These are phyloP conservation scores for Periconia sp. DNA, from an alignment of 2,329 filamentous ascomycete genomes.

Conservation along the genomic window DNA sequence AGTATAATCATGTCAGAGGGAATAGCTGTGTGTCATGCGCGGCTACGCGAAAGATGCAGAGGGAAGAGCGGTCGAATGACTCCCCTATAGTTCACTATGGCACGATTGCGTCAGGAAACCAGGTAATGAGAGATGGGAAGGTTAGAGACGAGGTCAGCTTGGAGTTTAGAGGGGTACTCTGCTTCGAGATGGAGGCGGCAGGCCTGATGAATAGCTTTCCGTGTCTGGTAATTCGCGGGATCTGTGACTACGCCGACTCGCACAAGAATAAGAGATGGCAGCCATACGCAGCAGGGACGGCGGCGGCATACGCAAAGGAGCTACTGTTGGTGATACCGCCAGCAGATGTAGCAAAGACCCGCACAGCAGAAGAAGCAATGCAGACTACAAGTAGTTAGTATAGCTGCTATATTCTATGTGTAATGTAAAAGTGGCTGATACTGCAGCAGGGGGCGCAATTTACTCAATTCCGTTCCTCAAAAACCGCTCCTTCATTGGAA, in stretches of 20 bases:
- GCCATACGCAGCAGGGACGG: conserved; percentile 16
- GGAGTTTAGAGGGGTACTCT: conserved; percentile 1
- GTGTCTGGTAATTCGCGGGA: conserved; percentile 2
- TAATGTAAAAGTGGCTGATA: too few relatives aligned
- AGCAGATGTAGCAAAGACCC: conserved; percentile 5
- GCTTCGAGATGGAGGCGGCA: conserved; percentile 6
- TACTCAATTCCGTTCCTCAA: conserved; percentile 27
- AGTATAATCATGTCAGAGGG: neutral
- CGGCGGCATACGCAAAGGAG: conserved; percentile 19
- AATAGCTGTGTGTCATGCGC: neutral
- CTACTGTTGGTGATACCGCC: conserved; percentile 11
- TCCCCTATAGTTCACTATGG: conserved; percentile 3
- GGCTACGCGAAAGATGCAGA: neutral
- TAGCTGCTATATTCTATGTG: too few relatives aligned
- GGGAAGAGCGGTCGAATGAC: conserved; percentile 1
- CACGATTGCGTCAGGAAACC: conserved; percentile 5
- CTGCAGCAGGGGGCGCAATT: conserved; percentile 2
- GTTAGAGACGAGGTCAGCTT: conserved; percentile 1
- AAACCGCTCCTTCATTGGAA: conserved; percentile 35
- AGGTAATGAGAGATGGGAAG: conserved; percentile 5
- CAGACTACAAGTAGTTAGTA: too few relatives aligned
- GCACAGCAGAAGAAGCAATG: conserved; percentile 5
- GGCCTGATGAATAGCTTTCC: conserved; percentile 4
- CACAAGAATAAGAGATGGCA: conserved; percentile 4
- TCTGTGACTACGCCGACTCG: conserved; percentile 7